Evolutionary conservation across 495 filamentous ascomycete species (phyloP).

Genomic region (Neurospora sp.): DNA sequence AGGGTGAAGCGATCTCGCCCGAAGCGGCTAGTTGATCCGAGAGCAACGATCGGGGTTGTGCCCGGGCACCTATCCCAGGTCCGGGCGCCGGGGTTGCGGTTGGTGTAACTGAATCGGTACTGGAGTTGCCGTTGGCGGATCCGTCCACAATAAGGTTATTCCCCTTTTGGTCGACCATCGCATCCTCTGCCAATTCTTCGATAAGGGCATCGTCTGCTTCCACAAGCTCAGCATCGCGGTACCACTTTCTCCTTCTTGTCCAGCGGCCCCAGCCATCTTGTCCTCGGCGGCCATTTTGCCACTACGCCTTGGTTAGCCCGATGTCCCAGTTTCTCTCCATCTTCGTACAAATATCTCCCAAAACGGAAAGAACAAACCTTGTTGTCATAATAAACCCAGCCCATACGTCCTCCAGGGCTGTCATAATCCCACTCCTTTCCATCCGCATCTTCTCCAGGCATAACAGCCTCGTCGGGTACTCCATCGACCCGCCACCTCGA

Average conservation of each 20-base stretch:
- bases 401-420: slow-evolving; percentile 50
- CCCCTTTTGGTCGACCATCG: slow-evolving; percentile 9
- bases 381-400: slow-evolving; percentile 98
- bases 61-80: neutral
- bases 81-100: slow-evolving; percentile 2
- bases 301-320: slow-evolving; percentile 39
- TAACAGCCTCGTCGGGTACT: slow-evolving; percentile 43
- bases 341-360: neutral
- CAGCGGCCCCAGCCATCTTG: slow-evolving; percentile 93
- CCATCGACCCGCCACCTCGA: slow-evolving; percentile 86
- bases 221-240: slow-evolving; percentile 87
- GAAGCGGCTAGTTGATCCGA: neutral
- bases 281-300: slow-evolving; percentile 82
- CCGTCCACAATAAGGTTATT: neutral
- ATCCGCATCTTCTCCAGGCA: slow-evolving; percentile 22
- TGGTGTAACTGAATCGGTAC: slow-evolving; percentile 7
- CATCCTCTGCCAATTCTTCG: slow-evolving; percentile 31
- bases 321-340: neutral
- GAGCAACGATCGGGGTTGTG: neutral
- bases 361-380: slow-evolving; percentile 49
- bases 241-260: slow-evolving; percentile 91
- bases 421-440: slow-evolving; percentile 37
- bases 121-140: slow-evolving; percentile 15
- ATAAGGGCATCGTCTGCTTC: slow-evolving; percentile 45
- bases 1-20: neutral